These are phyloP conservation scores for Penicillium sp. DNA, from an alignment of 2,329 filamentous ascomycete genomes.

Conservation along the genomic window DNA sequence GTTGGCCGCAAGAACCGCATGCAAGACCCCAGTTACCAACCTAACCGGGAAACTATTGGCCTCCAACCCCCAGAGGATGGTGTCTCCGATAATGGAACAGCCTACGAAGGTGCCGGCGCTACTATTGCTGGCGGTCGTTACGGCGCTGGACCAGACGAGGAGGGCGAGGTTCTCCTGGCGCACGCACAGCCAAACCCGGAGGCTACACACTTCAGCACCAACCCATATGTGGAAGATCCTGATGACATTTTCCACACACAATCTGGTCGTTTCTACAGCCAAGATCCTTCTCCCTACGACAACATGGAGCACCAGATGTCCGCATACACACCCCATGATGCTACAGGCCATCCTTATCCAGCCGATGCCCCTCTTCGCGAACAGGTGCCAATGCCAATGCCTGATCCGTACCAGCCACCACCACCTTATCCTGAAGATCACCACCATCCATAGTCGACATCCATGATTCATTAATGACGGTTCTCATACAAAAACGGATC, in stretches of 20 bases:
- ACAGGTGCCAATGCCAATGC: conserved; percentile 32
- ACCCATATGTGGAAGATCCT: conserved; percentile 20
- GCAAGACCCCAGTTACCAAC: conserved; percentile 41
- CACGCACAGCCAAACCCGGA: conserved; percentile 40
- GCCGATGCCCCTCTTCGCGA: conserved; percentile 27
- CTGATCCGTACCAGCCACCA: conserved; percentile 31
- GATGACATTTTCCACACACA: conserved; percentile 20
- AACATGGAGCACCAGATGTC: conserved; percentile 12
- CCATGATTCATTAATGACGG: conserved; percentile 4
- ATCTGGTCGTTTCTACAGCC: conserved; percentile 13
- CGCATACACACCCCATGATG: conserved; percentile 8
- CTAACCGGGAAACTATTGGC: conserved; percentile 28
- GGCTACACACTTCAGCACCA: conserved; percentile 19
- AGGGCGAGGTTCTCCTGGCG: conserved; percentile 40
- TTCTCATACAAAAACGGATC: not conserved
- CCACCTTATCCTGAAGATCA: conserved; percentile 25
- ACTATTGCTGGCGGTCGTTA: conserved; percentile 27
- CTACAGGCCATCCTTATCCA: conserved; percentile 16
- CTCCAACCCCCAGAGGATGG: conserved; percentile 24
- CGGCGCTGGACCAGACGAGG: conserved; percentile 28
- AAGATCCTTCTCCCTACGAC: conserved; percentile 15
- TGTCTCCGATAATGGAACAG: conserved; percentile 20
- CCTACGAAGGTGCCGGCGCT: conserved; percentile 28
- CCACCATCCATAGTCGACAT: conserved; percentile 14
- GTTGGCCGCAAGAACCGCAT: conserved; percentile 60